phyloP scores from a whole-genome alignment of 2,329 filamentous ascomycete genomes.

The Botryotinia globosa region DNA sequence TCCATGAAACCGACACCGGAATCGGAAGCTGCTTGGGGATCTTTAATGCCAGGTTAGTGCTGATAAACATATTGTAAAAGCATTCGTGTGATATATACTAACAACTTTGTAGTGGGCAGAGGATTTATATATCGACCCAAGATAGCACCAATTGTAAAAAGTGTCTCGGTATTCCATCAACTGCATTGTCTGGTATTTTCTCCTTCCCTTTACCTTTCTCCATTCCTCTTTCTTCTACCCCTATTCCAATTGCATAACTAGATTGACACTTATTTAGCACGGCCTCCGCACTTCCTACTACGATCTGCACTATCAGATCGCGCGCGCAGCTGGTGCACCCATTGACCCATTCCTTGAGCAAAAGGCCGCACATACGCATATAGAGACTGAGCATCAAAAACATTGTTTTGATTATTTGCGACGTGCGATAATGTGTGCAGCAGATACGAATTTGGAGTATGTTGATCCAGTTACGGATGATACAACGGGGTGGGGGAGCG shows the following conservation, averaged over 20 bases:
- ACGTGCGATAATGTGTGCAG: constrained; percentile 25
- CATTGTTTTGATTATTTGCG: constrained; percentile 28
- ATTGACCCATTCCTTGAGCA: constrained; percentile 4
- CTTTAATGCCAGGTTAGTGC: constrained; percentile 17
- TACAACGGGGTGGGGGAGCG: constrained; percentile 23
- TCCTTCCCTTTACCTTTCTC: neutral
- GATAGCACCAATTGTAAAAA: constrained; percentile 3
- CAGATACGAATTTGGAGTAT: constrained; percentile 24
- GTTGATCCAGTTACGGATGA: constrained; percentile 16
- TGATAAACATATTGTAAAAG: no score
- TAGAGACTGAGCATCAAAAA: constrained; percentile 7
- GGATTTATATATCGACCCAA: constrained; percentile 15
- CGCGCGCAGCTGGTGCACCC: neutral
- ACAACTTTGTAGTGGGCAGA: neutral
- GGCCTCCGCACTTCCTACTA: constrained; percentile 12
- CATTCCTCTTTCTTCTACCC: no score
- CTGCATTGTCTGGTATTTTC: constrained; percentile 24
- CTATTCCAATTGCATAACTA: neutral
- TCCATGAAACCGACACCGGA: constrained; percentile 12
- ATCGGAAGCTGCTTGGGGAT: constrained; percentile 18
- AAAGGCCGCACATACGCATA: constrained; percentile 1
- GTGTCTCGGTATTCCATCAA: constrained; percentile 25
- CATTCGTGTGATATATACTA: neutral
- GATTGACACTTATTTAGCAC: neutral
- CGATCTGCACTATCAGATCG: neutral